phyloP scores from a whole-genome alignment of 1,139 yeast genomes.

The Protomyces inundatus region DNA sequence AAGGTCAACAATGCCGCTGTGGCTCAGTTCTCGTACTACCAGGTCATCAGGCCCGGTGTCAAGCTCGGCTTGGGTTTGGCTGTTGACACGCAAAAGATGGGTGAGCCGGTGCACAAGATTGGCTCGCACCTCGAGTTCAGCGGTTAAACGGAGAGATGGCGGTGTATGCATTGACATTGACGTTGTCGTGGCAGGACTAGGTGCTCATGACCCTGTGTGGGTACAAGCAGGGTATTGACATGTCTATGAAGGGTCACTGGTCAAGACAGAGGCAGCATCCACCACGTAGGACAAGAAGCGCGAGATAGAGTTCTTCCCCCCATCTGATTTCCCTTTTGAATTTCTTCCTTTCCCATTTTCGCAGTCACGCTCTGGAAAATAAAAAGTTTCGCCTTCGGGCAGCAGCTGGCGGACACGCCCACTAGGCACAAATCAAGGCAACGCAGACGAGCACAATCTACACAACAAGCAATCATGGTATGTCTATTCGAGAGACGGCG shows the following conservation, averaged over 20 bases:
- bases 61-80: conserved; percentile 96
- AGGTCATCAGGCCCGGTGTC: conserved; percentile 93
- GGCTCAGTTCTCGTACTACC: conserved; percentile 91
- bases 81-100: conserved; percentile 51
- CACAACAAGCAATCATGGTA: background rate
- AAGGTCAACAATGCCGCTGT: conserved; percentile 96
- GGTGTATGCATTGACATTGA: no score
- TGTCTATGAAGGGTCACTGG: background rate
- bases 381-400: background rate
- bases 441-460: background rate
- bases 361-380: background rate
- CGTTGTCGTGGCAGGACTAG: no score
- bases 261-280: background rate
- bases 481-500: background rate
- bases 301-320: background rate
- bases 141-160: conserved; percentile 4
- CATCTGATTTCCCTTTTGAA: background rate
- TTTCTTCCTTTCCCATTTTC: background rate
- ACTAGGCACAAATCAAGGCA: no score
- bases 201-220: no score
- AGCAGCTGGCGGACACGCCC: no score
- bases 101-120: conserved; percentile 92
- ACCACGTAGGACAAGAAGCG: background rate
- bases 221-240: background rate
- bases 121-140: conserved; percentile 29